Evolutionary conservation across 768 basidiomycete genomes (phyloP).

Genomic region (Hysterangium stoloniferum): DNA sequence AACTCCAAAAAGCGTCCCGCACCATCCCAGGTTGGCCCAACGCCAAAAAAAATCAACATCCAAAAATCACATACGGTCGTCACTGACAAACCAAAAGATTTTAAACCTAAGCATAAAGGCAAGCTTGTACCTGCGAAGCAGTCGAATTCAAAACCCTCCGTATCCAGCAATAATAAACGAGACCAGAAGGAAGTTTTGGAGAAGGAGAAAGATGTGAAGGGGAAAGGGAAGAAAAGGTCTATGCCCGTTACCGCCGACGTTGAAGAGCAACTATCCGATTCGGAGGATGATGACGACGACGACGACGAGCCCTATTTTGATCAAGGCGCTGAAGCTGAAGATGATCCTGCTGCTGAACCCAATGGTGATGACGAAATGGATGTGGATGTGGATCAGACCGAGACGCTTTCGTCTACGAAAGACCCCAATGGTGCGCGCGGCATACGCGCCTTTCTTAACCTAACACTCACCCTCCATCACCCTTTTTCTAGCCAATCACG

Average conservation of each 20-base stretch:
- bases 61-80: too few species aligned
- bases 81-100: neutral
- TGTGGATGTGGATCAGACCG: conserved; percentile 17
- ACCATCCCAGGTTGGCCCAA: conserved; percentile 37
- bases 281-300: conserved; percentile 32
- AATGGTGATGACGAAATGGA: conserved; percentile 27
- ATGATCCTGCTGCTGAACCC: conserved; percentile 28
- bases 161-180: conserved; percentile 14
- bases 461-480: conserved; percentile 3
- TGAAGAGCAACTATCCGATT: conserved; percentile 31
- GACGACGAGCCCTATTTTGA: conserved; percentile 31
- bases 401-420: conserved; percentile 24
- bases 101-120: neutral
- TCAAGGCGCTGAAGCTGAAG: too few species aligned
- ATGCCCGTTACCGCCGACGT: conserved; percentile 44
- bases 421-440: conserved; percentile 49
- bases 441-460: conserved; percentile 1
- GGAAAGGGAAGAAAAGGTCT: conserved; percentile 47
- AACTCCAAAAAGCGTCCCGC: conserved; percentile 44
- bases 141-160: too few species aligned
- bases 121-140: too few species aligned
- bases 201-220: neutral
- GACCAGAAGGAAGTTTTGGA: conserved; percentile 8
- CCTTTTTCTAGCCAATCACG: conserved; percentile 25
- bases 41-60: conserved; percentile 45